Conservation (phyloP, 495 filamentous ascomycete species). For the Xylaria intraflava region DNA sequence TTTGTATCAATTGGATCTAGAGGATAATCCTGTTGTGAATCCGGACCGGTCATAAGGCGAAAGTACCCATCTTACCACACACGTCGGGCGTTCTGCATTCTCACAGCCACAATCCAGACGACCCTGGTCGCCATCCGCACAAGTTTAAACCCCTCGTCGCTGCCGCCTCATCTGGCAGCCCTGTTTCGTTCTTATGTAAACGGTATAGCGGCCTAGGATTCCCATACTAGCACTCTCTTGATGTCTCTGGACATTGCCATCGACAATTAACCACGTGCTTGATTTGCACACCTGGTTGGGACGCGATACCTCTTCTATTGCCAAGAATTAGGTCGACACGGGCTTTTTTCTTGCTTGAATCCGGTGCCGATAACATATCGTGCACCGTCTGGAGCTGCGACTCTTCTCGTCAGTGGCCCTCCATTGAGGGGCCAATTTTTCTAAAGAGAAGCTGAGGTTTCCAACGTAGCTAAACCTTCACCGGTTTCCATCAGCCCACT, state of each 20-base stretch:
- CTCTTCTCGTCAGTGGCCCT: background rate
- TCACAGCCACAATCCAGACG: background rate
- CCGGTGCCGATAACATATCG: background rate
- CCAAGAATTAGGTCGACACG: background rate
- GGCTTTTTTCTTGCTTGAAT: background rate
- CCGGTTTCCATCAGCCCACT: no score
- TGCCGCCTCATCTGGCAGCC: background rate
- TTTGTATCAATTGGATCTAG: no score
- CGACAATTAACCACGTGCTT: background rate
- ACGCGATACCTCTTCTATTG: background rate
- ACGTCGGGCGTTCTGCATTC: no score
- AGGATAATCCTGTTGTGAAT: no score
- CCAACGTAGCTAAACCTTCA: background rate
- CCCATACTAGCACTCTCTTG: background rate
- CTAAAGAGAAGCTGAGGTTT: background rate
- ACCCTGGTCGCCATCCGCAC: background rate
- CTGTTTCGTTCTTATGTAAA: background rate
- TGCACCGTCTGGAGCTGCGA: background rate
- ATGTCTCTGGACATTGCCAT: constrained; percentile 1
- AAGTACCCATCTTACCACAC: no score
- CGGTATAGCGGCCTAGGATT: background rate
- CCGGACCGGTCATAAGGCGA: no score
- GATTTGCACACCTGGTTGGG: background rate
- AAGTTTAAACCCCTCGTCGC: background rate
- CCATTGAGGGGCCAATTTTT: background rate